These are phyloP conservation scores for Pelargonium citronellum DNA, from an alignment of 441 rosid species.

Conservation along the genomic window DNA sequence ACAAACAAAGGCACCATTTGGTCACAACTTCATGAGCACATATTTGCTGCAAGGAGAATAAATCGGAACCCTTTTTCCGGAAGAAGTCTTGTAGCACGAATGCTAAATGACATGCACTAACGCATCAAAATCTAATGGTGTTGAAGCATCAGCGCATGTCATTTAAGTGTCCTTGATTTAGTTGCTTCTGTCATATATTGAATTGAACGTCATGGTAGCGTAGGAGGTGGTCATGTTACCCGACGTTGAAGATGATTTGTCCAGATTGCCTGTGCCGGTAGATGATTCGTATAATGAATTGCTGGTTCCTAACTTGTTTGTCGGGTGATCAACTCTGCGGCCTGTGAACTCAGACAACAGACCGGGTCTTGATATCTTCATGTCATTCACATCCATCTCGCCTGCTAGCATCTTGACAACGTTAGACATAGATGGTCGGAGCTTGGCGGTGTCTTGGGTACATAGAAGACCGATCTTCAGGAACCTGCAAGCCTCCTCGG, in stretches of 20 bases:
- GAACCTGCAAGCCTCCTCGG: constrained; percentile 42
- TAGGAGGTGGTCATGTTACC: constrained; percentile 25
- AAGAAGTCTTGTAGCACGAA: too few relatives aligned
- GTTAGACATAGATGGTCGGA: constrained; percentile 47
- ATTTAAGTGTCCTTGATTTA: too few relatives aligned
- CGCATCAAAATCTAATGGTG: too few relatives aligned
- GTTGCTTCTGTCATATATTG: constrained; percentile 49
- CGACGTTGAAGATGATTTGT: constrained; percentile 24
- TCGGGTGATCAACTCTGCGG: constrained; percentile 21
- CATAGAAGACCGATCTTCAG: constrained; percentile 56
- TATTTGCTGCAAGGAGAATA: too few relatives aligned
- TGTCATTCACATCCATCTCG: constrained; percentile 28
- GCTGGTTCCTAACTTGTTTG: constrained; percentile 7
- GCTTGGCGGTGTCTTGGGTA: constrained; percentile 52
- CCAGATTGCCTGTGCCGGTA: constrained; percentile 20
- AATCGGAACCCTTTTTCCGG: too few relatives aligned
- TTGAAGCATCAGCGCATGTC: too few relatives aligned
- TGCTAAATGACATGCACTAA: too few relatives aligned
- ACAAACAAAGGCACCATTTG: too few relatives aligned
- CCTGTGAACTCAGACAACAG: constrained; percentile 41
- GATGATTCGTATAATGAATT: constrained; percentile 12
- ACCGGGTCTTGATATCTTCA: constrained; percentile 42
- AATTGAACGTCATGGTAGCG: constrained; percentile 55
- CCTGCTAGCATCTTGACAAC: constrained; percentile 45
- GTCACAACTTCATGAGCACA: too few relatives aligned